Evolutionary conservation across 305 asterid genomes (phyloP).

Genomic region (Rubia tinctorum): DNA sequence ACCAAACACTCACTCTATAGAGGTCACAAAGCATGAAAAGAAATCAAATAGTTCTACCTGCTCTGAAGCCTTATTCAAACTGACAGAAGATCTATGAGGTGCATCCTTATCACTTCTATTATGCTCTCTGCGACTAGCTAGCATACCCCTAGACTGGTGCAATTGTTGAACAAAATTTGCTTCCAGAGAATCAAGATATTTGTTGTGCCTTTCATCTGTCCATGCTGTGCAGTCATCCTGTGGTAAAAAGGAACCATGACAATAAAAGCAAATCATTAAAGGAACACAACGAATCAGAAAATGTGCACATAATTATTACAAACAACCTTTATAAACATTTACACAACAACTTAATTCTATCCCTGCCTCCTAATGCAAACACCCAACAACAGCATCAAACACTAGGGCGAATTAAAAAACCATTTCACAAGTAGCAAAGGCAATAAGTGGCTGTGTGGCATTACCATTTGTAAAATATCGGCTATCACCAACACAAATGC

Average conservation of each 20-base stretch:
- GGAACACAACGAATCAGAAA: neutral
- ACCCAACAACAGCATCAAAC: neutral
- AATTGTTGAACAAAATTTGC: conserved; percentile 60
- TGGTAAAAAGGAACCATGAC: neutral
- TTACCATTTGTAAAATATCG: neutral
- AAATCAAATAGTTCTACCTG: conserved; percentile 35
- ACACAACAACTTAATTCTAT: neutral
- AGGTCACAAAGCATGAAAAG: conserved; percentile 5
- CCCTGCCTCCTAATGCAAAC: neutral
- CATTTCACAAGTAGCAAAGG: neutral
- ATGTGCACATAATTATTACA: neutral
- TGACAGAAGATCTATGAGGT: conserved; percentile 23
- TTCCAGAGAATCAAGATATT: conserved; percentile 62
- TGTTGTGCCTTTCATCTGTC: conserved; percentile 67
- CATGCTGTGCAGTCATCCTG: conserved; percentile 41
- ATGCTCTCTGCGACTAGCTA: conserved; percentile 33
- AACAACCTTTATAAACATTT: conserved; percentile 2
- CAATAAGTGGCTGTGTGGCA: neutral
- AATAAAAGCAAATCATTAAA: neutral
- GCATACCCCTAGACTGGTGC: conserved; percentile 38
- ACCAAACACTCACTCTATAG: conserved; percentile 4
- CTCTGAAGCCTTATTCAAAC: conserved; percentile 30
- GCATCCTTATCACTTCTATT: conserved; percentile 21
- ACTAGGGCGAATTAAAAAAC: neutral
- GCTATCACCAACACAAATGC: neutral